Conservation (phyloP, 75 land plant genomes). For the Cunninghamia lanceolata region DNA sequence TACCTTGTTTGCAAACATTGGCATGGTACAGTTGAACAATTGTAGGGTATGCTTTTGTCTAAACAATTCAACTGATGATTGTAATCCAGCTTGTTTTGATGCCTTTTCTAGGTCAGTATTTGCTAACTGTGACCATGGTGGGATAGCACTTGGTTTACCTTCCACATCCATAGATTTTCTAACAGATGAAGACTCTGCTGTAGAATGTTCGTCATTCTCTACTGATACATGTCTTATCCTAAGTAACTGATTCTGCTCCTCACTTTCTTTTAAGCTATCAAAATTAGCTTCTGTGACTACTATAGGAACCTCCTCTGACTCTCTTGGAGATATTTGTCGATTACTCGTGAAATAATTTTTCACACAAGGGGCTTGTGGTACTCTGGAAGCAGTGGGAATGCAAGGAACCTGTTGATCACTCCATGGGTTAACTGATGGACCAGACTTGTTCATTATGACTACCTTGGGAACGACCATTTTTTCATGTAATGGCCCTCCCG, state of each 20-base stretch:
- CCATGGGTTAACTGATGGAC: constrained; percentile 33
- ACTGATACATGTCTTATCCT: not conserved
- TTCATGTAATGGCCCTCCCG: constrained; percentile 36
- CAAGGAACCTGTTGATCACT: constrained; percentile 80
- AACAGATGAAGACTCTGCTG: constrained; percentile 21
- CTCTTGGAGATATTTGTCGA: not conserved
- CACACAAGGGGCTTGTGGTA: not conserved
- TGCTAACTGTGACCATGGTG: not conserved
- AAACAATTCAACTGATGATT: not conserved
- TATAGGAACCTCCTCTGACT: not conserved
- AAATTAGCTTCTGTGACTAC: not conserved
- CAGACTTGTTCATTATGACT: constrained; percentile 27
- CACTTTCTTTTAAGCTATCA: not conserved
- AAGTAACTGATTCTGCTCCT: not conserved
- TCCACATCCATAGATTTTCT: not conserved
- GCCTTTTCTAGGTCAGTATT: not conserved
- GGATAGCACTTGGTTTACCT: not conserved
- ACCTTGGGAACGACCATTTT: constrained; percentile 60
- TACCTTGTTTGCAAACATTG: not conserved
- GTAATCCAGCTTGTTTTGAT: not conserved
- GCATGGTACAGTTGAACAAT: not conserved
- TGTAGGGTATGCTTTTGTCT: not conserved
- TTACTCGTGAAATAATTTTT: not conserved
- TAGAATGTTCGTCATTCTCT: constrained; percentile 11
- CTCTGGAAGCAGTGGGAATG: not conserved